A percentile compares a stretch with the other conserved stretches of the same genome.
Conservation (phyloP, 2,329 filamentous ascomycete species). For the Colletotrichum chrysophilum region DNA sequence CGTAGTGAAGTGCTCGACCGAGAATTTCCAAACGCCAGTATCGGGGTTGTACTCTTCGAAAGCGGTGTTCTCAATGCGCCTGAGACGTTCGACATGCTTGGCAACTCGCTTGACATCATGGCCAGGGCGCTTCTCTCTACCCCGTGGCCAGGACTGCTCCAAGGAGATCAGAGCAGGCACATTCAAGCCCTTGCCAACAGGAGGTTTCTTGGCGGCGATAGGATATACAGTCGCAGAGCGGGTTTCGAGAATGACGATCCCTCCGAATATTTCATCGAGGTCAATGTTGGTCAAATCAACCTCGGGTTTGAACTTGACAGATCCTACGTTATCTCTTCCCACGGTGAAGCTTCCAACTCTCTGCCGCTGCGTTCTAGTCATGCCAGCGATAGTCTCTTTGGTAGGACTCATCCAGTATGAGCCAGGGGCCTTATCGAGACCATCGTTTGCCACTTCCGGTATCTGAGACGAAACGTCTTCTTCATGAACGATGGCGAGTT, state of each 20-base stretch:
- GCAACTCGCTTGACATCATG: constrained; percentile 68
- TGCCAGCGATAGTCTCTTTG: constrained; percentile 74
- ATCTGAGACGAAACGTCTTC: constrained; percentile 51
- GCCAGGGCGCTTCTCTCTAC: constrained; percentile 59
- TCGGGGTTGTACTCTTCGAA: constrained; percentile 82
- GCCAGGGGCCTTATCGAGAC: constrained; percentile 62
- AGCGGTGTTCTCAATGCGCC: constrained; percentile 78
- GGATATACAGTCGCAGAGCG: constrained; percentile 90
- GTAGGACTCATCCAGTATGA: constrained; percentile 87
- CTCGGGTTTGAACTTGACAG: constrained; percentile 79
- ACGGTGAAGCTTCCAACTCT: constrained; percentile 78
- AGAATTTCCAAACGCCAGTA: constrained; percentile 89
- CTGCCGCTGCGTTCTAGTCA: constrained; percentile 81
- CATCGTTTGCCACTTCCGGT: constrained; percentile 28
- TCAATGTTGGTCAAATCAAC: constrained; percentile 84
- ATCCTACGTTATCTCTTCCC: constrained; percentile 81
- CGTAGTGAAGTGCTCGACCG: constrained; percentile 94
- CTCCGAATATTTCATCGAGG: constrained; percentile 78
- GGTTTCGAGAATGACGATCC: constrained; percentile 76
- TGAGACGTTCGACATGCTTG: constrained; percentile 84
- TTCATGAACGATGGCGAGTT: constrained; percentile 81
- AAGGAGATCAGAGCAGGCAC: constrained; percentile 88
- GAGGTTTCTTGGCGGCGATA: constrained; percentile 77
- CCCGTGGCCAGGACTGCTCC: constrained; percentile 91
- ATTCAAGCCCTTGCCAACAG: constrained; percentile 86